Base-by-base conservation (phyloP, 2,329 filamentous ascomycete species). In the Monilinia laxa region DNA sequence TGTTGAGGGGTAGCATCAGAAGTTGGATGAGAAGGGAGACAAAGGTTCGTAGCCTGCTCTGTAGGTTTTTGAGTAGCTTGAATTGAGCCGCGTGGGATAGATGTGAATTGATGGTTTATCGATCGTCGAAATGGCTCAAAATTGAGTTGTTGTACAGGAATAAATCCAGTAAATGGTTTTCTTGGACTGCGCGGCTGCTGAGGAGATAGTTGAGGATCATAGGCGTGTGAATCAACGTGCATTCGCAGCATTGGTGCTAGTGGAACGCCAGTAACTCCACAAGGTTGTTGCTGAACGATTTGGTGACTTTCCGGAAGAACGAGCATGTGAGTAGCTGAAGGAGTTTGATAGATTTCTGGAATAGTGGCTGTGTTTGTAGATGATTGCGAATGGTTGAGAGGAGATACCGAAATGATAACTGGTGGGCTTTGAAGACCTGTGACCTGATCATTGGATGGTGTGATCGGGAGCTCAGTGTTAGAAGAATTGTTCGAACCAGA, bases 281-380 rank as follows among this genome's bases (percentile, higher is more conserved):
- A 60, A 60, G 45, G 45, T 38, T 51, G 45, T 49, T 51, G 58
- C 58, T 51, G 45, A 51, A 38, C n/a, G 18, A 25, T 38, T 38
- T 51, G 45, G 28, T 38, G 58, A 51, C 28, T 25, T 38, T 62
- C 47, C 2, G 31, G 58, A 20, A 51, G 38, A 40, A 14, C 51
- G 2, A 62, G n/a, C 18, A 18, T 20, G 10, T 40, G 58, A 62
- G 45, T 62, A 38, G 45, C 28, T 12, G 58, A 62, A 51, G 58
- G n/a, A 12, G n/a, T 51, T 51, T 62, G 58, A 38, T 38, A 11
- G 23, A 20, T 40, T 38, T 25, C 58, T 51, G 31, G 28, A 25
- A n/a, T 23, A n/a, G 31, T 38, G 45, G 12, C 51, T 38, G 5
- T 12, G 58, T 12, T 40, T 38, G 28, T 40, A 18, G 16, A 20